Evolutionary conservation across 2,329 filamentous ascomycete species (phyloP), one percentile per base, ranked within the genome.

Genomic region (Phialophora macrospora): DNA sequence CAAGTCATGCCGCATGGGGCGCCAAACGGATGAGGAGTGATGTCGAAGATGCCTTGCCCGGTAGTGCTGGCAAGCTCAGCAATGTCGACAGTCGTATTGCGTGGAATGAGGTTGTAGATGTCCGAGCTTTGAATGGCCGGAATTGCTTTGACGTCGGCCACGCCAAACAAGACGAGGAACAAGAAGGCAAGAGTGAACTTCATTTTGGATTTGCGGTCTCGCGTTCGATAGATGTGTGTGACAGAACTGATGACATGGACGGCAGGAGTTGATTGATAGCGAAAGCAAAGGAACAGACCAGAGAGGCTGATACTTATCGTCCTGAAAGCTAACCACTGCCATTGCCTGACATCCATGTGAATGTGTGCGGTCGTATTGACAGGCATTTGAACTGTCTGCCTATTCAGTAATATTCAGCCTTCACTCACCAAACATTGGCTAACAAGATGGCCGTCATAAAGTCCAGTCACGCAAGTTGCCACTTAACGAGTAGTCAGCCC

Each of bases 1-100:
- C 58, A 60, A 20, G 58, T 60, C 46, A 26, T 51, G 14, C 58
- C 58, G 30, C 58, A 60, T 17, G 48, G 46, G n/a, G 58, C 26
- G 12, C 58, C 58, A 51, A 30, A 34, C 8, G 58, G 46, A 9
- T 30, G 32, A 20, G 58, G 58, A 30, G n/a, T 52, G 30, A 60
- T 60, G 14, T 52, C 46, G 32, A 24, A 60, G 28, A 49, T 30
- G 58, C 26, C 52, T 24, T 52, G 20, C 11, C 11, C 22, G 20
- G 32, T 30, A 38, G 28, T 9, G n/a, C 22, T 26, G 58, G 30
- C 30, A 20, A 38, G 26, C 12, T 38, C 56, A n/a, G 41, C 26
- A 28, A n/a, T 32, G 46, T 38, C 58, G 24, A 30, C 9, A 11
- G 58, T 60, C 20, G 48, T 30, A 26, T 60, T 60, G 22, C 24